Percentiles rank a stretch among this genome's conserved stretches.
phyloP scores from a whole-genome alignment of 1,284 basidiomycete species.

The Cryptococcus sp. region DNA sequence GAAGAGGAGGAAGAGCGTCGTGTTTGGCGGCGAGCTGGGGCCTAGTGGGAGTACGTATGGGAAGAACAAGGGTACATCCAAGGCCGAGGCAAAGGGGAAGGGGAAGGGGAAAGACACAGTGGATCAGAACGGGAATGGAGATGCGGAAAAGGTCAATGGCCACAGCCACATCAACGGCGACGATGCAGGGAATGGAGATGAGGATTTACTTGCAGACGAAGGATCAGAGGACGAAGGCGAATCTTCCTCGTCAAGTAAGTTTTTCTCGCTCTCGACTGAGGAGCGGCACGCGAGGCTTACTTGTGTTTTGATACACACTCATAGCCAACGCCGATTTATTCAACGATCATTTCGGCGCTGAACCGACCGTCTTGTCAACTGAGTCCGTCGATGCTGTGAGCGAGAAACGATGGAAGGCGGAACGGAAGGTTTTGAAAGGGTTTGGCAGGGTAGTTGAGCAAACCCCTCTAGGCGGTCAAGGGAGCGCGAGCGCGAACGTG shows the following conservation, averaged over 20 bases:
- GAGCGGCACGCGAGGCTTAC: background rate
- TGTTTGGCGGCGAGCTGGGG: slow-evolving; percentile 51
- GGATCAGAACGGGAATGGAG: slow-evolving; percentile 14
- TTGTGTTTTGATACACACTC: background rate
- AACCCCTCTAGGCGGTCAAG: slow-evolving; percentile 42
- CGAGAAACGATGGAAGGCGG: slow-evolving; percentile 39
- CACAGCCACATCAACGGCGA: slow-evolving; percentile 14
- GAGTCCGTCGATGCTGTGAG: slow-evolving; percentile 29
- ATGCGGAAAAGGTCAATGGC: slow-evolving; percentile 16
- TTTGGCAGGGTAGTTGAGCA: slow-evolving; percentile 63
- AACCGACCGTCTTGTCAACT: slow-evolving; percentile 35
- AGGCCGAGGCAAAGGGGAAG: slow-evolving; percentile 2
- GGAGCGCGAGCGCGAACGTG: slow-evolving; percentile 52
- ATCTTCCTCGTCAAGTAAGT: slow-evolving; percentile 14
- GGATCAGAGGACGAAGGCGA: slow-evolving; percentile 29
- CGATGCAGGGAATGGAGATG: slow-evolving; percentile 12
- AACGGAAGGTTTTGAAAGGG: slow-evolving; percentile 29
- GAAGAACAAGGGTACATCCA: slow-evolving; percentile 9
- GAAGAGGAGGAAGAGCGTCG: slow-evolving; percentile 44
- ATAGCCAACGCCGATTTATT: slow-evolving; percentile 44
- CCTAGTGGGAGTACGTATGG: slow-evolving; percentile 49
- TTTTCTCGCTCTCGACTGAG: background rate
- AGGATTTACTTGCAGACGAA: slow-evolving; percentile 21
- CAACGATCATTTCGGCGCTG: slow-evolving; percentile 49
- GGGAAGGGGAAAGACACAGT: slow-evolving; percentile 23